phyloP scores from a whole-genome alignment of 2,329 filamentous ascomycete genomes.

The Talaromyces sp. region DNA sequence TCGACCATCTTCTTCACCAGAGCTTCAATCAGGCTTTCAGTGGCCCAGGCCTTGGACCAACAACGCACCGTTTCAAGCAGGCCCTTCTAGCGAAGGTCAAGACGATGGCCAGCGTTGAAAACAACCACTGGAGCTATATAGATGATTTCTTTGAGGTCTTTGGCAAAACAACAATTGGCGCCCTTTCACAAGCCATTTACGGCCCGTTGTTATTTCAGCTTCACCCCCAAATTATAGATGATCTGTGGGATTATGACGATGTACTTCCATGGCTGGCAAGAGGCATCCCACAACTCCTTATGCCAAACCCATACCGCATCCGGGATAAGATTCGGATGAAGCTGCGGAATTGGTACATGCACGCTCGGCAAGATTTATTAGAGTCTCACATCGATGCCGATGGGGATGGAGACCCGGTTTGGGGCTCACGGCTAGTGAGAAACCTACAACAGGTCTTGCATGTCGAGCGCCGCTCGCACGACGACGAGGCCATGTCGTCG shows the following conservation, averaged over 20 bases:
- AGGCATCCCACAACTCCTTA: background rate
- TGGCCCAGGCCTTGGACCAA: background rate
- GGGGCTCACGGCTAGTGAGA: background rate
- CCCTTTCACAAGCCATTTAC: background rate
- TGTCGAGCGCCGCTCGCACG: background rate
- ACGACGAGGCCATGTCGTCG: background rate
- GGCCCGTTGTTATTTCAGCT: background rate
- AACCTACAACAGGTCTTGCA: background rate
- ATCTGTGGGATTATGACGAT: background rate
- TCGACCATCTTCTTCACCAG: background rate
- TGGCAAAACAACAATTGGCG: background rate
- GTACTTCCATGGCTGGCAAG: background rate
- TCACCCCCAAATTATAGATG: background rate
- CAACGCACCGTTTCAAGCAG: background rate
- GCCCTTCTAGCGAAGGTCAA: background rate
- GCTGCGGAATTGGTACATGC: background rate
- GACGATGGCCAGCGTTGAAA: background rate
- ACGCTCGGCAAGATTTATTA: background rate
- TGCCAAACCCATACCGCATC: background rate
- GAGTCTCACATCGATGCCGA: background rate
- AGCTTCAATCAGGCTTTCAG: background rate
- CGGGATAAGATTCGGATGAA: background rate
- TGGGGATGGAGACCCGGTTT: background rate
- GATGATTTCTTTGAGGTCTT: background rate
- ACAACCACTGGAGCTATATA: background rate